Base-by-base conservation (phyloP, 257 asterid genomes). In the Echites panduratus region DNA sequence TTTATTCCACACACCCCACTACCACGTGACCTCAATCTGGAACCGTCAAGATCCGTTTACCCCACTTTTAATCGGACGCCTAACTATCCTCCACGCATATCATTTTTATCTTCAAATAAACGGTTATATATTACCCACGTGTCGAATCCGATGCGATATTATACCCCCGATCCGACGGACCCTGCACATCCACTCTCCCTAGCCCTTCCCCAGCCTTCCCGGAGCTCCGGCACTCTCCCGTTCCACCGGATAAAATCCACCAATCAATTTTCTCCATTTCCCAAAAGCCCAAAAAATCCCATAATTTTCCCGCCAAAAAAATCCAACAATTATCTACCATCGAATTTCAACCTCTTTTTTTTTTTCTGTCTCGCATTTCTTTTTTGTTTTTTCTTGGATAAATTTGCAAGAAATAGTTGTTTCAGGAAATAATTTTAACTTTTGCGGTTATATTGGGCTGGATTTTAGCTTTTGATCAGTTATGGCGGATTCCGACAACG, bases 401-500 rank as follows among this genome's bases (percentile, higher is more conserved):
- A 62, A 29, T 32, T 62, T 10, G 19, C 13, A 38, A 62, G 47
- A 62, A 32, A 62, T 29, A 22, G 2, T 9, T 7, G 26, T 32
- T 5, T 27, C 13, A 7, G 2, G 5, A 14, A 9, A 35, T 45
- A 32, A 61, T 61, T n/a, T 61, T 11, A 27, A 44, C 2, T 13
- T 27, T 12, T 12, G 2, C 3, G 9, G n/a, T 56, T 22, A 56
- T 1, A 16, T 61, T 61, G 66, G 67, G 12, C 9, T 22, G 1
- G 2, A 2, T 38, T 61, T 45, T 26, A 20, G 32, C 20, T 20
- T 14, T 9, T 26, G 54, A 62, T 44, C 22, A 57, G 29, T 10
- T 12, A 72, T 73, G 77, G 77, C 66, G 44, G 77, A 73, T 73
- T 73, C 77, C 6, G 77, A 73, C 41, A 73, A 73, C 45, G 77